Base-by-base conservation (phyloP, 768 basidiomycete species). In the Leccinum olivaceopallidum region DNA sequence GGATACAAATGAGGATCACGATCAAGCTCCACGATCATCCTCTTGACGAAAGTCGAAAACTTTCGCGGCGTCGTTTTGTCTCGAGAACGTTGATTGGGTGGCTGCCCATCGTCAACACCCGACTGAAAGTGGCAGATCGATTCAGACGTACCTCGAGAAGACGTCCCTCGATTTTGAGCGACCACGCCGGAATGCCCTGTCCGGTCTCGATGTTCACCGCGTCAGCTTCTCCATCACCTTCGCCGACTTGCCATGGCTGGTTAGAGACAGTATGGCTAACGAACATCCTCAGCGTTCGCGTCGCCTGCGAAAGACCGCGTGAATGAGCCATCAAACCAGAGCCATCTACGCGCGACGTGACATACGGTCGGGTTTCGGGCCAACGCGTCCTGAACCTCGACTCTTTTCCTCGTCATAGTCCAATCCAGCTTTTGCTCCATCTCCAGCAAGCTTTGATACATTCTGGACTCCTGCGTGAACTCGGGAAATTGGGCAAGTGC, bases 371-470 rank as follows among this genome's bases (percentile, higher is more conserved):
- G 85, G 36, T 83, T 86, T 60, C 88, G 82, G 22, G 83, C 83
- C 51, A 95, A 71, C n/a, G 93, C 86, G 70, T 98, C 95, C 69
- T 94, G 91, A 34, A 98, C 87, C 71, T 98, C 95, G 10, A 89
- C 89, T 66, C 83, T 86, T 76, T 96, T 96, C 71, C 95, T 81
- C 71, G 86, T 87, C 81, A 95, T 89, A 4, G 94, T 95, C 95
- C 95, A 97, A 74, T 98, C 95, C 16, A 98, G 78, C 71, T 89
- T 92, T 60, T 90, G 83, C 72, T 97, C 95, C 86, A 92, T 92
- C 64, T 90, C 88, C 28, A 95, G 74, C 44, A 97, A 78, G 67
- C 92, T 87, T 61, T 88, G 85, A 74, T 96, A 97, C 84, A 95
- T 92, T 60, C 78, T 80, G 24, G 92, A 92, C 71, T 96, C 94